Conservation (phyloP, 2,329 filamentous ascomycete species). For the Monilinia vaccinii-corymbosi region DNA sequence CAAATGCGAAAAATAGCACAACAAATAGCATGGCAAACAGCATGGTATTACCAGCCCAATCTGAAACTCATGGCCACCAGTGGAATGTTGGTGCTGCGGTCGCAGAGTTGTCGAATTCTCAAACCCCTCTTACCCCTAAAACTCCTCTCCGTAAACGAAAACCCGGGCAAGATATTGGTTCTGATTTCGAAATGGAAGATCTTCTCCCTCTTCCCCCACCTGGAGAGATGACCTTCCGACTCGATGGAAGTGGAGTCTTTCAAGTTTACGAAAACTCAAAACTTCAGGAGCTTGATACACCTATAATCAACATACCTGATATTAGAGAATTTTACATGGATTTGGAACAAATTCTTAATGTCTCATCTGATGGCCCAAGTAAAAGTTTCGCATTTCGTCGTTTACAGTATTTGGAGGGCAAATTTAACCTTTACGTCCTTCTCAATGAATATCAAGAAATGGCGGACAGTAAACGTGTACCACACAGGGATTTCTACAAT, state of each 20-base stretch:
- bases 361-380: slow-evolving; percentile 91
- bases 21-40: slow-evolving; percentile 36
- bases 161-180: slow-evolving; percentile 80
- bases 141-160: slow-evolving; percentile 58
- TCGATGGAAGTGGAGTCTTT: slow-evolving; percentile 81
- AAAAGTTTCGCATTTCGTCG: slow-evolving; percentile 96
- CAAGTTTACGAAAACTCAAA: slow-evolving; percentile 75
- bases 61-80: slow-evolving; percentile 21
- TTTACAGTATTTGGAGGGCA: slow-evolving; percentile 90
- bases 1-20: slow-evolving; percentile 35
- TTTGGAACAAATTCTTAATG: slow-evolving; percentile 72
- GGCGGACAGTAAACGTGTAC: slow-evolving; percentile 94
- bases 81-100: neutral
- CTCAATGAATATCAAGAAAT: slow-evolving; percentile 97
- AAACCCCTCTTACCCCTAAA: slow-evolving; percentile 32
- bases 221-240: slow-evolving; percentile 61
- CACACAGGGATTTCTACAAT: slow-evolving; percentile 98
- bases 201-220: slow-evolving; percentile 62
- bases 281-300: slow-evolving; percentile 52
- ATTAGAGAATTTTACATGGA: slow-evolving; percentile 95
- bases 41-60: slow-evolving; percentile 25
- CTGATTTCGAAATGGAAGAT: slow-evolving; percentile 81
- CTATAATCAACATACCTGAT: slow-evolving; percentile 77
- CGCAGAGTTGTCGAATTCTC: slow-evolving; percentile 17
- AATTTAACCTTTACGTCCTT: slow-evolving; percentile 89